A percentile compares a stretch with the other conserved stretches of the same genome.
phyloP scores from a whole-genome alignment of 805 yeast species.

The Wickerhamiella cacticola region DNA sequence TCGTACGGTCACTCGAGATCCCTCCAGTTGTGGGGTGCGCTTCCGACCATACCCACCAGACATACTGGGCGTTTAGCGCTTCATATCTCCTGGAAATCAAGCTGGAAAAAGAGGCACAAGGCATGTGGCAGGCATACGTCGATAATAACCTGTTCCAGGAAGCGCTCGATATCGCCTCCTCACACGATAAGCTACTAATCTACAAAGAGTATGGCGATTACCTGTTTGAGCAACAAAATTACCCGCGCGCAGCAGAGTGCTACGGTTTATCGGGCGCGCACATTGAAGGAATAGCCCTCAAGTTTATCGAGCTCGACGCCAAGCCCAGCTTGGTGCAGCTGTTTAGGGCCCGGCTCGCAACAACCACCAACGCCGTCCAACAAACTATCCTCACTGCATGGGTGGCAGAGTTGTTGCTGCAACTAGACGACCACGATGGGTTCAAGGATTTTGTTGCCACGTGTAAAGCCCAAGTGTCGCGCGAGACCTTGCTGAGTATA shows the following conservation, averaged over 20 bases:
- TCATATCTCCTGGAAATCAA: conserved; percentile 53
- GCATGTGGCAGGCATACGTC: conserved; percentile 61
- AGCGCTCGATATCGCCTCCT: conserved; percentile 40
- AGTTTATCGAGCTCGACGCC: conserved; percentile 36
- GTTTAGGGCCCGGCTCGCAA: conserved; percentile 17
- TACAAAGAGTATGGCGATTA: conserved; percentile 44
- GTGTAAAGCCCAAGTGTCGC: conserved; percentile 36
- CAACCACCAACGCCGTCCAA: conserved; percentile 32
- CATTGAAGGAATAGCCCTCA: conserved; percentile 56
- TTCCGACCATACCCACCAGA: conserved; percentile 39
- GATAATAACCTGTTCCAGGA: conserved; percentile 45
- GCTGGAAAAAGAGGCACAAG: conserved; percentile 53
- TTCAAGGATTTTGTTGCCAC: conserved; percentile 40
- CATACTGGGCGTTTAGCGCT: conserved; percentile 68
- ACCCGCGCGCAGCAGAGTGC: conserved; percentile 36
- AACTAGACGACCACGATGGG: conserved; percentile 25
- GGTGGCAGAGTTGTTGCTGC: conserved; percentile 44
- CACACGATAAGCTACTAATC: conserved; percentile 36
- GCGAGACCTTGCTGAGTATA: conserved; percentile 57
- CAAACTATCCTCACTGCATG: conserved; percentile 47
- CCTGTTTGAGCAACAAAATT: conserved; percentile 29
- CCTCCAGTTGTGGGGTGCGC: conserved; percentile 37
- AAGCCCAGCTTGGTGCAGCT: conserved; percentile 31
- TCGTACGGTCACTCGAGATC: conserved; percentile 29
- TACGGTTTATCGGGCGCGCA: conserved; percentile 55